Evolutionary conservation across 2,329 filamentous ascomycete species (phyloP).

Genomic region (Acrocalymma vagum): DNA sequence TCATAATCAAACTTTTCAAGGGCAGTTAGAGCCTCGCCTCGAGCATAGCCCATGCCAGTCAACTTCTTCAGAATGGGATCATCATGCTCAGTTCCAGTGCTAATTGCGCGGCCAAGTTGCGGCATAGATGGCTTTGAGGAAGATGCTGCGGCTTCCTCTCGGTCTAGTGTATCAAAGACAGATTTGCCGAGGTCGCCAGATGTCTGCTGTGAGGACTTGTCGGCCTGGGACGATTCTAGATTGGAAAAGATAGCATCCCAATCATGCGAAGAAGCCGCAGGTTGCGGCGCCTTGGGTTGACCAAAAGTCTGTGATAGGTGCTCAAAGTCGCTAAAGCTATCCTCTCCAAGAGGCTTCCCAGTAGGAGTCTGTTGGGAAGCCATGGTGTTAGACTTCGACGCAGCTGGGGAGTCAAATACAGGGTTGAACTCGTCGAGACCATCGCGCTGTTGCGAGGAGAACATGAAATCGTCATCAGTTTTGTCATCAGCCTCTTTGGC

Average conservation of each 20-base stretch:
- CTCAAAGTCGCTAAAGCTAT: slow-evolving; percentile 61
- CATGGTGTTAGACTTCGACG: slow-evolving; percentile 58
- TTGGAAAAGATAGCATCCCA: slow-evolving; percentile 96
- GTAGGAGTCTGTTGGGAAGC: slow-evolving; percentile 53
- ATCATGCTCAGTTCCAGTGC: slow-evolving; percentile 80
- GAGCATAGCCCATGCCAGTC: slow-evolving; percentile 86
- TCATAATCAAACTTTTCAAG: slow-evolving; percentile 97
- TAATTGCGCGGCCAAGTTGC: slow-evolving; percentile 72
- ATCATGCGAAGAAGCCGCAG: slow-evolving; percentile 68
- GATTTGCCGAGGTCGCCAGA: slow-evolving; percentile 47
- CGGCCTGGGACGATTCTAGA: slow-evolving; percentile 64
- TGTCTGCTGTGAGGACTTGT: slow-evolving; percentile 42
- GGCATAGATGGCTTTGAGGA: slow-evolving; percentile 48
- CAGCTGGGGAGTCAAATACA: slow-evolving; percentile 74
- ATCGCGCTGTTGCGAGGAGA: slow-evolving; percentile 68
- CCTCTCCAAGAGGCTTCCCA: slow-evolving; percentile 46
- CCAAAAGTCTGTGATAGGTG: slow-evolving; percentile 53
- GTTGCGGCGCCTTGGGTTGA: slow-evolving; percentile 48
- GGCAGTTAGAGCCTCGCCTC: slow-evolving; percentile 77
- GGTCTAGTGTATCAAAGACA: slow-evolving; percentile 46
- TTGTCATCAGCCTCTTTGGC: slow-evolving; percentile 75
- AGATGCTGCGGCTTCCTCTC: slow-evolving; percentile 39
- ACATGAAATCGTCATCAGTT: slow-evolving; percentile 81
- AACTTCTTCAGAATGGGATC: slow-evolving; percentile 91
- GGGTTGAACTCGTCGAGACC: slow-evolving; percentile 81